Base-by-base conservation (phyloP, 805 yeast species). In the Suhomyces xylopsoci region DNA sequence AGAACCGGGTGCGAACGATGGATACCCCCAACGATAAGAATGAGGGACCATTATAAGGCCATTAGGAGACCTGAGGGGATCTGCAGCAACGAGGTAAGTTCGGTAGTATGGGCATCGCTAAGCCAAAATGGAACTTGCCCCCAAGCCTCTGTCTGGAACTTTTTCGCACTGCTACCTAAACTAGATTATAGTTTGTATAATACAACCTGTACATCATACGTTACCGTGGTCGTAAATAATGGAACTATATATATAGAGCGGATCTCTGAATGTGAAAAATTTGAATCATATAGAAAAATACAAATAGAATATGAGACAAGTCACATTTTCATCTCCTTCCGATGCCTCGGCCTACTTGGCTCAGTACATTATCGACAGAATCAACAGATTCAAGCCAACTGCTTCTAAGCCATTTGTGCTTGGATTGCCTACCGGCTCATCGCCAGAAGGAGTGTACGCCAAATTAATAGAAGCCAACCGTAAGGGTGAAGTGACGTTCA, bases 371-470 rank as follows among this genome's bases (percentile, higher is more conserved):
- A 70, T 79, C 15, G 55, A 63, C 40, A 65, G 62, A 50, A 81
- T 82, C 63, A 78, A 68, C 54, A 62, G 57, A 0, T 81, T 80
- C 53, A 56, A 53, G 2, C 84, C 85, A 12, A 71, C 82, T 10
- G 58, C 75, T 3, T 51, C 58, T 2, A 71, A 64, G 43, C 85
- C 85, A 14, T 80, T 77, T 59, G 82, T 82, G 1, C 61, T 82
- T 44, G 86, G 86, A 1, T 73, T 82, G 46, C 86, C 86, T 30
- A 82, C 85, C 2, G 86, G 86, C 2, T 81, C 85, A 5, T 80
- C 84, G 5, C 85, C 86, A 12, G 84, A 80, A 60, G 80, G 78
- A 3, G 78, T 82, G 10, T 82, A 82, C 61, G 68, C 74, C 48
- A 63, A 66, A 46, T 67, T 82, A 42, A 76, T 82, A 24, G 66